A percentile compares a stretch with the other conserved stretches of the same genome.
phyloP scores from a whole-genome alignment of 1,139 yeast species.

The Blastobotrys arbuscula region DNA sequence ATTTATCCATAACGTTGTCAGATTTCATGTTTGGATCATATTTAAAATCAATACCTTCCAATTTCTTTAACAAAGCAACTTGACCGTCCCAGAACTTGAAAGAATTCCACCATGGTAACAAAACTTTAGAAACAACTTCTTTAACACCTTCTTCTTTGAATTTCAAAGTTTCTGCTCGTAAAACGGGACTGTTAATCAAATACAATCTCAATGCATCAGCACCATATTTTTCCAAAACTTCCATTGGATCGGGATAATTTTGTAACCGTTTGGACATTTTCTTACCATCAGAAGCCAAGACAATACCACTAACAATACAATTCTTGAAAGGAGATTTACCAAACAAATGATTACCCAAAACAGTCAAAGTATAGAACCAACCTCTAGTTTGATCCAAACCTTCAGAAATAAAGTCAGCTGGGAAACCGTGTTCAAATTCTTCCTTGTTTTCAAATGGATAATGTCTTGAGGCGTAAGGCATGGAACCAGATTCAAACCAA shows the following conservation, averaged over 20 bases:
- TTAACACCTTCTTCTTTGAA: conserved; percentile 98
- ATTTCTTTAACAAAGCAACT: conserved; percentile 75
- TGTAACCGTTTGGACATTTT: conserved; percentile 98
- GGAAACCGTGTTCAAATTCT: conserved; percentile 66
- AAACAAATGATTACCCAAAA: conserved; percentile 91
- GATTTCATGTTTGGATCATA: conserved; percentile 61
- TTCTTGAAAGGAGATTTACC: conserved; percentile 90
- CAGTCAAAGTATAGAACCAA: conserved; percentile 97
- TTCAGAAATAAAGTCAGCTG: conserved; percentile 96
- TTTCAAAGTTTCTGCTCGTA: conserved; percentile 92
- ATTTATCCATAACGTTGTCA: conserved; percentile 91
- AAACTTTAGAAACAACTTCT: conserved; percentile 92
- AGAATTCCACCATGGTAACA: conserved; percentile 98
- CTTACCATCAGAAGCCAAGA: conserved; percentile 96
- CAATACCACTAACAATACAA: conserved; percentile 94
- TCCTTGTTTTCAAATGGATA: conserved; percentile 89
- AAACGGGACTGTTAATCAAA: conserved; percentile 93
- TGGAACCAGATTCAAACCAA: conserved; percentile 99
- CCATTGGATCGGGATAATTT: conserved; percentile 92
- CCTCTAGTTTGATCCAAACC: conserved; percentile 99
- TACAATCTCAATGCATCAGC: conserved; percentile 96
- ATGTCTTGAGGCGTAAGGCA: conserved; percentile 97
- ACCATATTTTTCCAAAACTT: conserved; percentile 81
- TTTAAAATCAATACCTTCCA: conserved; percentile 61
- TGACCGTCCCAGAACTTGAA: conserved; percentile 95